Percentiles rank a stretch among this genome's conserved stretches.
These are phyloP conservation scores for Lactifluus echinatus DNA, from an alignment of 768 basidiomycete genomes.

Conservation along the genomic window DNA sequence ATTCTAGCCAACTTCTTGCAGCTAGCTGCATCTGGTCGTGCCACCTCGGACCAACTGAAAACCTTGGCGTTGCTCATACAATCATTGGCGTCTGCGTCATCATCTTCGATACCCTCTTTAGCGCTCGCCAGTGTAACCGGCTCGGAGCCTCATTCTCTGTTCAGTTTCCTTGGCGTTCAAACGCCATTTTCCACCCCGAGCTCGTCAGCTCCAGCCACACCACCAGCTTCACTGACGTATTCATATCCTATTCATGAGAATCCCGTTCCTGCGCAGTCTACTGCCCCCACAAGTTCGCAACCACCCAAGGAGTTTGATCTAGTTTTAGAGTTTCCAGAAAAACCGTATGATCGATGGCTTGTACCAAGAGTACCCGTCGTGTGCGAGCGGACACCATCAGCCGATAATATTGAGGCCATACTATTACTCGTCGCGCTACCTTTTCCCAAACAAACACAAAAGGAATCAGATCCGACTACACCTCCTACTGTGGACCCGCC, in stretches of 20 bases:
- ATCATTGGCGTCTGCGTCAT: slow-evolving; percentile 39
- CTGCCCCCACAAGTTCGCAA: slow-evolving; percentile 1
- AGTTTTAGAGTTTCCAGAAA: slow-evolving; percentile 62
- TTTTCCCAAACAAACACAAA: slow-evolving; percentile 27
- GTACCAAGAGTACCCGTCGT: slow-evolving; percentile 53
- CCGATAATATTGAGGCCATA: slow-evolving; percentile 25
- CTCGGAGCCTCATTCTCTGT: background rate
- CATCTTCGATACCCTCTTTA: background rate
- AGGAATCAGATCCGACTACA: slow-evolving; percentile 9
- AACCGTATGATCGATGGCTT: slow-evolving; percentile 53
- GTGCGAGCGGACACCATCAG: slow-evolving; percentile 34
- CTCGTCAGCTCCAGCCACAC: slow-evolving; percentile 1
- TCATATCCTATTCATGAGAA: background rate
- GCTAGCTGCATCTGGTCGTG: slow-evolving; percentile 51
- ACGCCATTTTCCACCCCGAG: background rate
- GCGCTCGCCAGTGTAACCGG: background rate
- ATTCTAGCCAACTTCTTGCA: slow-evolving; percentile 59
- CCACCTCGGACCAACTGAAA: slow-evolving; percentile 56
- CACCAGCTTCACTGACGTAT: background rate
- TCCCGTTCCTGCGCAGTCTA: background rate
- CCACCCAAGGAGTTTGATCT: slow-evolving; percentile 58
- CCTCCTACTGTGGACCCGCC: slow-evolving; percentile 12
- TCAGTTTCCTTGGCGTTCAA: slow-evolving; percentile 6
- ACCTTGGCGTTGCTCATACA: slow-evolving; percentile 67
- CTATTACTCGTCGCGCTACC: slow-evolving; percentile 39